Base-by-base conservation (phyloP, 345 rosid genomes). In the Aquilaria malaccensis region DNA sequence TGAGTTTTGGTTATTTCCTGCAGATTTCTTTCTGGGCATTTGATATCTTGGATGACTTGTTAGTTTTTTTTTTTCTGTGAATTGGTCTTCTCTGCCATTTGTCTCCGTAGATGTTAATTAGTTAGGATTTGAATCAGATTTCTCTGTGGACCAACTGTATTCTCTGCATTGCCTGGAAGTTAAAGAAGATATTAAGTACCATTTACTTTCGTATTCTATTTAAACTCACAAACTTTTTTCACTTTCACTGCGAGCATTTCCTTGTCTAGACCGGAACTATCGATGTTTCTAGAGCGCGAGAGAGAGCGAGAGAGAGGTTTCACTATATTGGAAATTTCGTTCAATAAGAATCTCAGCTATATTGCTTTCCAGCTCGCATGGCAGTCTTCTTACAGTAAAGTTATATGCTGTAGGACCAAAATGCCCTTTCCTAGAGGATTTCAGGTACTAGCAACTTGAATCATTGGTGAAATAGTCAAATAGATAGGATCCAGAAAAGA, bases 311-410 rank as follows among this genome's bases (percentile, higher is more conserved):
- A 64, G 12, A 3, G 13, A 30, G 56, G 29, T 59, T 59, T 56
- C 47, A 56, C 60, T 32, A 31, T 55, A 41, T 51, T 67, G 49
- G 45, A 63, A 74, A 62, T 65, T 33, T 66, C 41, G 59, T 67
- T 76, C 69, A 62, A 67, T 33, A 72, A 69, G 81, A 66, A 76
- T 72, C 76, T 76, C 46, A 64, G 50, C 73, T 53, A 52, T 59
- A 56, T 67, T 82, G 87, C 79, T 41, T 56, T 76, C 85, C 87
- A 82, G 83, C 91, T 80, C 83, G 78, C 76, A 13, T 64, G 67
- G 55, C 77, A n/a, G 78, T 61, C 57, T 64, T 64, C 65, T 60
- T 50, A 50, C 55, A 58, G 63, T 9, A 9, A 45, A 55, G 41
- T 13, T 56, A 48, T 46, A 31, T 50, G 50, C 33, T 62, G 50